phyloP scores from a whole-genome alignment of 2,329 filamentous ascomycete genomes.

The Xenoacremonium recifei region DNA sequence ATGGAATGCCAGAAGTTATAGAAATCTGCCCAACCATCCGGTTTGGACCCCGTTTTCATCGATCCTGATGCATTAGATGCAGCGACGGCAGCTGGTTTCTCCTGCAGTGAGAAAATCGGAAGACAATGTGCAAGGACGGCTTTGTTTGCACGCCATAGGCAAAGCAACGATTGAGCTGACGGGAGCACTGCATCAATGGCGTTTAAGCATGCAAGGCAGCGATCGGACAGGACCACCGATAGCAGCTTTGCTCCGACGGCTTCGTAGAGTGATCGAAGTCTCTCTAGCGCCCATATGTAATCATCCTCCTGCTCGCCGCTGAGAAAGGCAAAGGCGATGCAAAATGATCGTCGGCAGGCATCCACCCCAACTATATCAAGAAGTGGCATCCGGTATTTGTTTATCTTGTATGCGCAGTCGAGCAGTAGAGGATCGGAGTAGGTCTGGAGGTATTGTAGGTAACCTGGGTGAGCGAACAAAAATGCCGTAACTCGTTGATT shows the following conservation, averaged over 20 bases:
- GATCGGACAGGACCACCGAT: conserved; percentile 10
- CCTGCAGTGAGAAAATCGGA: too few species aligned
- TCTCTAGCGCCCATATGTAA: conserved; percentile 14
- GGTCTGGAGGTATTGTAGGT: conserved; percentile 13
- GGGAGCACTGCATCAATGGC: conserved; percentile 9
- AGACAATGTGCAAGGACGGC: too few species aligned
- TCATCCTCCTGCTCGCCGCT: conserved; percentile 12
- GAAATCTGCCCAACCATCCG: conserved; percentile 15
- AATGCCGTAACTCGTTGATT: conserved; percentile 14
- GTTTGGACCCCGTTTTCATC: background rate
- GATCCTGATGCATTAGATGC: background rate
- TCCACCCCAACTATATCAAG: conserved; percentile 6
- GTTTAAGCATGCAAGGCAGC: conserved; percentile 14
- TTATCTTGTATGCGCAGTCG: conserved; percentile 15
- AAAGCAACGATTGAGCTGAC: conserved; percentile 7
- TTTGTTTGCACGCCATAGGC: conserved; percentile 13
- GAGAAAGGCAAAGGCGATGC: conserved; percentile 17
- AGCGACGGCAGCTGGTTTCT: conserved; percentile 2
- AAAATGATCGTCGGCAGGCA: conserved; percentile 14
- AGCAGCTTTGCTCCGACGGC: conserved; percentile 2
- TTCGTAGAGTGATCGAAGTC: conserved; percentile 12
- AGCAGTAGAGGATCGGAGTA: conserved; percentile 17
- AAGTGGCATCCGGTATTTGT: conserved; percentile 7
- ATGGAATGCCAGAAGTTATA: conserved; percentile 18
- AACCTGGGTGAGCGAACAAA: conserved; percentile 19